Evolutionary conservation across 345 rosid genomes (phyloP), one percentile per base, ranked within the genome.

Genomic region (Citrus reticulata): DNA sequence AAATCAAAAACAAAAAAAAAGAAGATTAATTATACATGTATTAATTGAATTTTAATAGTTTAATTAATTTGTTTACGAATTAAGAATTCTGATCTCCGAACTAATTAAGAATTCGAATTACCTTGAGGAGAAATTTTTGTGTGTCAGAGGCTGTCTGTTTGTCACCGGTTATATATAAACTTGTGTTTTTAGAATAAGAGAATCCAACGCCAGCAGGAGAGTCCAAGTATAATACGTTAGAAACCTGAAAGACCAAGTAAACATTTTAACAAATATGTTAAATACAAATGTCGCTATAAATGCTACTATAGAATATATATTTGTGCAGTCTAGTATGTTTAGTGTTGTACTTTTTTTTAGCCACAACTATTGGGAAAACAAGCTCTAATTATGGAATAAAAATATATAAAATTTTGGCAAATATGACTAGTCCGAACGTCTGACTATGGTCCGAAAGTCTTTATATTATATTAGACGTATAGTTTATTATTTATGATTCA

Each of bases 151-250:
- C 91, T 5, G 92, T 89, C 70, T 86, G 73, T 2, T 19, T 35
- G 76, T 91, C 92, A 37, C 82, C 87, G 0, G 86, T 91, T 9
- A 0, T 24, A n/a, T 87, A 89, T 22, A 72, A 68, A n/a, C 69
- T 84, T 4, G 66, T 22, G 68, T 86, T 80, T 63, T 54, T 68
- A 2, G 81, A 84, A 78, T 86, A 91, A 59, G 94, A 91, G 51
- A 87, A 68, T 11, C 94, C 91, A 11, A 86, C 92, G 9, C 92
- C 94, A 22, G 83, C 77, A 1, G 94, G 92, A 20, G 94, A 86
- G 72, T 91, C 94, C 85, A 91, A 78, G 72, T 89, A 91, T 25
- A 91, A 85, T 5, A 88, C 81, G 81, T 70, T 90, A 25, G 94
- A 89, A 54, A 88, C 91, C 93, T 90, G 80, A 9, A 42, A 66